A percentile compares a stretch with the other conserved stretches of the same genome.
Evolutionary conservation across 2,329 filamentous ascomycete genomes (phyloP).

Genomic region (Cercospora citrullina): DNA sequence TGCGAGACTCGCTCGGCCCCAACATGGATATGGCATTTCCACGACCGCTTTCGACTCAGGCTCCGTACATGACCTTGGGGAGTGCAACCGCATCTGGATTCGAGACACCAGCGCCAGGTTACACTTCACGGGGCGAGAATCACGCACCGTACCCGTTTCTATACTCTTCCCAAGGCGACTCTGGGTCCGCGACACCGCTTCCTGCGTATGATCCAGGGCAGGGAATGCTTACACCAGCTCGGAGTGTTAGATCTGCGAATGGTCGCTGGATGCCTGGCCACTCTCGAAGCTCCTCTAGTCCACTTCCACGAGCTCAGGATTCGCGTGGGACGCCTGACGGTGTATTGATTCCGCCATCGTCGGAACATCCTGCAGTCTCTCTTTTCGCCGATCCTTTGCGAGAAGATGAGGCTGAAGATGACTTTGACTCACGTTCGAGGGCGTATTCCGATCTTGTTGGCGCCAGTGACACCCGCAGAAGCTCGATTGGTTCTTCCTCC

Average conservation of each 20-base stretch:
- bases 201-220: slow-evolving; percentile 22
- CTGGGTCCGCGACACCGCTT: slow-evolving; percentile 21
- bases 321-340: neutral
- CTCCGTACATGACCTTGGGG: neutral
- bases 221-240: neutral
- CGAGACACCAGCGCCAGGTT: slow-evolving; percentile 26
- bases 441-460: neutral
- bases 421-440: neutral
- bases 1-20: slow-evolving; percentile 23
- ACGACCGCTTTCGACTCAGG: slow-evolving; percentile 11
- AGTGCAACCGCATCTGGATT: slow-evolving; percentile 13
- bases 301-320: neutral
- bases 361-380: neutral
- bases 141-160: neutral
- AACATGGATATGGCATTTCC: slow-evolving; percentile 12
- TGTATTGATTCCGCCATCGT: neutral
- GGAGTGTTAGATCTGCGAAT: slow-evolving; percentile 9
- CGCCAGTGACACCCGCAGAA: neutral
- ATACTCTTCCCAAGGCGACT: slow-evolving; percentile 4
- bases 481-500: neutral
- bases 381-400: neutral
- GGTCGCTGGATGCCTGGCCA: slow-evolving; percentile 7
- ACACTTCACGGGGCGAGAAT: slow-evolving; percentile 19
- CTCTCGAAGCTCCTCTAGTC: slow-evolving; percentile 12
- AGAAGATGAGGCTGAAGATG: neutral